A percentile compares a stretch with the other conserved stretches of the same genome.
These are phyloP conservation scores for Novymonas esmeraldas DNA, from an alignment of 208 protist genomes.

Conservation along the genomic window DNA sequence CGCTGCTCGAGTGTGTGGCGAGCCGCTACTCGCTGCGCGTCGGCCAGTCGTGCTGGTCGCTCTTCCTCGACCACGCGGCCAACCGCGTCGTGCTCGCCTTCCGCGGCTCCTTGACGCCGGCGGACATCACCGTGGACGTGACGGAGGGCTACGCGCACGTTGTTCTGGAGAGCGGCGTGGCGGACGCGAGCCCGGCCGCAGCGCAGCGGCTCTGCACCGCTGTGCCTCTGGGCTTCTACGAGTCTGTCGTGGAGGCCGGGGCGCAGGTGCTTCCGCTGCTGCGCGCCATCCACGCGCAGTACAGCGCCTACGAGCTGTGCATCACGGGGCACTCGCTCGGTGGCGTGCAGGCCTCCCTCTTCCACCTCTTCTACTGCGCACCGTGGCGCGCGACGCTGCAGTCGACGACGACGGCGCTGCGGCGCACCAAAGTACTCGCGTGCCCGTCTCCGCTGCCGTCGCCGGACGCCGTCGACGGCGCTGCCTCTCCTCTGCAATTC, in stretches of 20 bases:
- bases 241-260: slow-evolving; percentile 45
- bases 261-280: slow-evolving; percentile 43
- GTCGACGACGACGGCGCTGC: slow-evolving; percentile 16
- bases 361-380: slow-evolving; percentile 69
- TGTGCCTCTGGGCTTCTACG: slow-evolving; percentile 72
- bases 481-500: slow-evolving; percentile 24
- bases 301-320: slow-evolving; percentile 64
- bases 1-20: slow-evolving; percentile 65
- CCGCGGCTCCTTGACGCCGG: slow-evolving; percentile 64
- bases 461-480: too few relatives aligned
- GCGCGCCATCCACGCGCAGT: slow-evolving; percentile 43
- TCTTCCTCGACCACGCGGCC: slow-evolving; percentile 69
- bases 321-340: slow-evolving; percentile 87
- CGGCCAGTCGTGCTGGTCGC: slow-evolving; percentile 50
- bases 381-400: slow-evolving; percentile 15
- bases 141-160: slow-evolving; percentile 66
- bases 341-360: slow-evolving; percentile 70
- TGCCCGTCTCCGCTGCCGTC: slow-evolving; percentile 8
- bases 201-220: slow-evolving; percentile 47
- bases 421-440: slow-evolving; percentile 8
- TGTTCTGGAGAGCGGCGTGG: slow-evolving; percentile 2
- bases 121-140: slow-evolving; percentile 61
- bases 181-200: background rate
- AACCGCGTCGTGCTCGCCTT: slow-evolving; percentile 73
- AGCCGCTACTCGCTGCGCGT: slow-evolving; percentile 59